Conservation (phyloP, 345 rosid species). For the Citrus hindsii region DNA sequence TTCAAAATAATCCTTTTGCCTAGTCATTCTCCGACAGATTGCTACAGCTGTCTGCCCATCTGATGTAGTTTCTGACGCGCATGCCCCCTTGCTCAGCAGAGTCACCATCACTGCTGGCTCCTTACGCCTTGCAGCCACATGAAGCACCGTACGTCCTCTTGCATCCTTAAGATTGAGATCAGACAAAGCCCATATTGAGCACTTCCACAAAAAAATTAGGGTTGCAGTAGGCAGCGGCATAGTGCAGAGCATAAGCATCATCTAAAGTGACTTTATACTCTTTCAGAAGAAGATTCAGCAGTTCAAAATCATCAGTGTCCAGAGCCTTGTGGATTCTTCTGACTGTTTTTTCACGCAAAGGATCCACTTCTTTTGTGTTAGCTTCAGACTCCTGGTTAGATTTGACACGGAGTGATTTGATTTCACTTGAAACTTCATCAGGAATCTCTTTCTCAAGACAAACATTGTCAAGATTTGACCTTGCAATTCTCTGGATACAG, state of each 20-base stretch:
- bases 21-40: conserved; percentile 36
- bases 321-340: conserved; percentile 40
- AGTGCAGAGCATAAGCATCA: conserved; percentile 44
- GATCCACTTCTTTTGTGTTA: not conserved
- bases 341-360: conserved; percentile 21
- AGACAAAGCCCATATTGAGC: conserved; percentile 24
- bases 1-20: conserved; percentile 37
- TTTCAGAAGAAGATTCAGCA: conserved; percentile 26
- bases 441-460: conserved; percentile 38
- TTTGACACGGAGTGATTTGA: conserved; percentile 18
- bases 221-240: conserved; percentile 46
- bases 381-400: conserved; percentile 7
- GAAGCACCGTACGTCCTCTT: conserved; percentile 42
- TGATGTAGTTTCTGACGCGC: conserved; percentile 8
- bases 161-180: conserved; percentile 33
- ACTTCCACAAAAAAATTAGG: conserved; percentile 37
- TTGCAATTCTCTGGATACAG: conserved; percentile 24
- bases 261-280: conserved; percentile 33
- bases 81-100: conserved; percentile 34
- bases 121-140: conserved; percentile 45
- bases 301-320: conserved; percentile 38
- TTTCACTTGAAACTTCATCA: conserved; percentile 13
- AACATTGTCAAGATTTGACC: conserved; percentile 28
- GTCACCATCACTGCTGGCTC: conserved; percentile 29
- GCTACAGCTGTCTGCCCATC: conserved; percentile 32